These are phyloP conservation scores for Rubia peregrina DNA, from an alignment of 305 asterid genomes.

Conservation along the genomic window DNA sequence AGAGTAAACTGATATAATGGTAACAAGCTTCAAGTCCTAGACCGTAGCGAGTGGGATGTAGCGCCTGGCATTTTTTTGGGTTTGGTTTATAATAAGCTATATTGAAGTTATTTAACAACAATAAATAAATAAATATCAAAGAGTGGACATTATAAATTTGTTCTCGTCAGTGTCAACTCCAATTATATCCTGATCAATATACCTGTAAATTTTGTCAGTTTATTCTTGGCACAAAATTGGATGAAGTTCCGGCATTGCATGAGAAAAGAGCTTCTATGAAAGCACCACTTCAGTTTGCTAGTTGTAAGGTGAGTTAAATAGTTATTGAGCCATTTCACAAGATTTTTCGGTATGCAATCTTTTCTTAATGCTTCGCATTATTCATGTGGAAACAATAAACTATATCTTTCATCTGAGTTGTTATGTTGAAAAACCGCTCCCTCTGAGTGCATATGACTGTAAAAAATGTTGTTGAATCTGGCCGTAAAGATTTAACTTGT, in stretches of 20 bases:
- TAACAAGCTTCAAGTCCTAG: no score
- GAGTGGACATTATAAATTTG: not conserved
- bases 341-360: not conserved
- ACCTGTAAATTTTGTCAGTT: conserved; percentile 21
- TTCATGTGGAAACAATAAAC: not conserved
- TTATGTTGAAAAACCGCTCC: not conserved
- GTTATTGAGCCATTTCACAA: not conserved
- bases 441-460: not conserved
- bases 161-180: no score
- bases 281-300: conserved; percentile 37
- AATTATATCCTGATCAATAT: not conserved
- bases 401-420: not conserved
- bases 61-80: no score
- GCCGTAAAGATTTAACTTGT: not conserved
- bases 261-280: conserved; percentile 27
- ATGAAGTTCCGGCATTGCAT: conserved; percentile 35
- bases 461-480: not conserved
- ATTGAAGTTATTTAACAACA: no score
- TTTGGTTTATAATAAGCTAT: no score
- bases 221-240: conserved; percentile 33
- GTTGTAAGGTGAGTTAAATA: conserved; percentile 37
- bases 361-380: not conserved
- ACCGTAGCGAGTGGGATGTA: no score
- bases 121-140: no score
- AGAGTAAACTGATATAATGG: no score